Conservation (phyloP, 2,329 filamentous ascomycete species). For the Neofusicoccum sp. region DNA sequence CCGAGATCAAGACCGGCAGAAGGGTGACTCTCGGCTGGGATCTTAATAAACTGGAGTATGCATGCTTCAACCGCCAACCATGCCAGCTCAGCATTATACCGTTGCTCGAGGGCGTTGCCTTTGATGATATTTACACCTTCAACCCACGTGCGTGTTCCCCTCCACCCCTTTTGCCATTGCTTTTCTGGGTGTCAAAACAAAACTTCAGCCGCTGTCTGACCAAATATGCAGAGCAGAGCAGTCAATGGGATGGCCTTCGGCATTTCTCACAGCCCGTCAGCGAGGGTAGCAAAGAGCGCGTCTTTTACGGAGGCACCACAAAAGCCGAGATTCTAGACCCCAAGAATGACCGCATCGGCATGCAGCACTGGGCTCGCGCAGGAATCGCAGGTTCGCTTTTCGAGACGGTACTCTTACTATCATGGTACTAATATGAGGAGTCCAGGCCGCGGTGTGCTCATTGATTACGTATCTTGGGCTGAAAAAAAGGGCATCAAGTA, state of each 20-base stretch:
- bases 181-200: background rate
- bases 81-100: conserved; percentile 52
- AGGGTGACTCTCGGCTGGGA: conserved; percentile 41
- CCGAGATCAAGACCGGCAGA: conserved; percentile 45
- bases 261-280: conserved; percentile 34
- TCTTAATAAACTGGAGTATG: conserved; percentile 48
- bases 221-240: conserved; percentile 26
- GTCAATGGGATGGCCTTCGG: conserved; percentile 37
- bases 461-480: conserved; percentile 13
- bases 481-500: conserved; percentile 19
- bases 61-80: conserved; percentile 53
- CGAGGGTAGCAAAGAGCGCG: conserved; percentile 18
- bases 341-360: conserved; percentile 16
- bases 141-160: conserved; percentile 22
- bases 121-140: conserved; percentile 28
- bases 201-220: background rate
- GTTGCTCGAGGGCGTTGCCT: conserved; percentile 47
- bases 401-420: background rate
- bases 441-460: conserved; percentile 17
- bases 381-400: conserved; percentile 7
- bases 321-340: conserved; percentile 24
- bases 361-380: conserved; percentile 16
- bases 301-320: conserved; percentile 26
- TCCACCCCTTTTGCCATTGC: background rate
- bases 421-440: background rate